Evolutionary conservation across 129 eudicot species (phyloP), one percentile per base, ranked within the genome.

Genomic region (Ambrosia trifida): DNA sequence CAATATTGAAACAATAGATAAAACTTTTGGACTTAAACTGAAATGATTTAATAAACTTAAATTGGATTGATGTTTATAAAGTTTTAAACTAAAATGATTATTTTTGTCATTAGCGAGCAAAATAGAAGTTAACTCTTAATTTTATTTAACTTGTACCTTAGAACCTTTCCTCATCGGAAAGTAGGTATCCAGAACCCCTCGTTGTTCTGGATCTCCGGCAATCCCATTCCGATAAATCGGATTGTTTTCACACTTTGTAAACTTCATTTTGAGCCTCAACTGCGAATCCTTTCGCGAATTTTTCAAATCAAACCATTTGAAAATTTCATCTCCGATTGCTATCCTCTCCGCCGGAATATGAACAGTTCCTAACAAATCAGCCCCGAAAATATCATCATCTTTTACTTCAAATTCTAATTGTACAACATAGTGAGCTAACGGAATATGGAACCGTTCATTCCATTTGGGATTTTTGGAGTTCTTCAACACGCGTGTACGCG

Each of bases 151-250:
- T 24, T 24, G 28, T 24, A 24, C 28, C 28, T 24, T 0, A 24
- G 84, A 72, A 65, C 98, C 96, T 78, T 84, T 89, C 53, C 98
- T 80, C 54, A 85, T 38, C 3, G 96, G 98, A 51, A 93, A 93
- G 52, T 93, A 93, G 1, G 98, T 87, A 58, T 59, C 38, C 44
- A 72, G 72, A 1, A 87, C 88, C 0, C 95, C 97, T 57, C 20
- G 35, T 3, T 41, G 78, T 16, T 28, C 72, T 8, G 87, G 88
- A 61, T 86, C 97, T 7, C 85, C 91, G 0, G 87, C 86, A 64
- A 88, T 81, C 7, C 96, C 90, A 7, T 80, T 70, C 1, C 35
- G 32, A 60, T 87, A 83, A 4, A 78, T 14, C 6, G 81, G 80
- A 66, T 89, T 85, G 14, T 35, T 52, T 4, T 85, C 96, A 32